Percentiles rank a stretch among this genome's conserved stretches.
Evolutionary conservation across 768 basidiomycete species (phyloP).

Genomic region (Termitomyces sp.): DNA sequence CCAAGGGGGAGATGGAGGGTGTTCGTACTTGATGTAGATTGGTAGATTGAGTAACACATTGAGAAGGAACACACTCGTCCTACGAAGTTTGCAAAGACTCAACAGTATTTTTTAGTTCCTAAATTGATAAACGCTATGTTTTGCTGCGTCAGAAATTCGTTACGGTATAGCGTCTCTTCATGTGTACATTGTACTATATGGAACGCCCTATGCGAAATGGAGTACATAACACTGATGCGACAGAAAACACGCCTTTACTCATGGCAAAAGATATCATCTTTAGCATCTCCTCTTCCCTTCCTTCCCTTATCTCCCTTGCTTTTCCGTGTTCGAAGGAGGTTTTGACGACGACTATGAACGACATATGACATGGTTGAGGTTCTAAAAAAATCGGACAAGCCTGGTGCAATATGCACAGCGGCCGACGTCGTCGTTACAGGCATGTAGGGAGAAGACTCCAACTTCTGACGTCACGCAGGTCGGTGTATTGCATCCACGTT

Average conservation of each 20-base stretch:
- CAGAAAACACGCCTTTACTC: not conserved
- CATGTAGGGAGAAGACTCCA: not conserved
- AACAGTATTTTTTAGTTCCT: not conserved
- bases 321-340: not conserved
- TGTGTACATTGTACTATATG: not conserved
- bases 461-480: slow-evolving; percentile 20
- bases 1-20: slow-evolving; percentile 65
- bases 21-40: slow-evolving; percentile 56
- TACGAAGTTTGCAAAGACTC: not conserved
- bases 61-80: not conserved
- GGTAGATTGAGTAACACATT: not conserved
- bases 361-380: not conserved
- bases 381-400: not conserved
- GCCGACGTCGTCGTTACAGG: not conserved
- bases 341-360: not conserved
- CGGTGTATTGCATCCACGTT: slow-evolving; percentile 13
- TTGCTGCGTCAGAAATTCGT: not conserved
- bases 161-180: not conserved
- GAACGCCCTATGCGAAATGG: not conserved
- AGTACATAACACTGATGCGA: not conserved
- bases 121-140: not conserved
- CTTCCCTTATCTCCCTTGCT: not conserved
- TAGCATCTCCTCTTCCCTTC: not conserved
- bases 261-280: not conserved
- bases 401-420: not conserved